Evolutionary conservation across 768 basidiomycete genomes (phyloP).

Genomic region (Stropharia rugosoannulata): DNA sequence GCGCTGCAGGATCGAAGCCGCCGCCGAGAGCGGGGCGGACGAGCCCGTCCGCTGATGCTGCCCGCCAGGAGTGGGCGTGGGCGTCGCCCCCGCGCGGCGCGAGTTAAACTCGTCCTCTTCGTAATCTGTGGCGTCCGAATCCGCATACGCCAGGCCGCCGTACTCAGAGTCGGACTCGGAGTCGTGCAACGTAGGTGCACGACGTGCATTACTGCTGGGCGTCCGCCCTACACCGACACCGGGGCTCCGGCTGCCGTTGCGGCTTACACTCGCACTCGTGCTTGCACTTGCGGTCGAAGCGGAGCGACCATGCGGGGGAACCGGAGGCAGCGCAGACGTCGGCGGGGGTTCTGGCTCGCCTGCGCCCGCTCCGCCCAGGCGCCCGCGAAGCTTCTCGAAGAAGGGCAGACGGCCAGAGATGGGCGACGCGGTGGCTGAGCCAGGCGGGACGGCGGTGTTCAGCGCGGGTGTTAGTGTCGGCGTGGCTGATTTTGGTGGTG

Average conservation of each 20-base stretch:
- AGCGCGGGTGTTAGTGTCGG: conserved; percentile 15
- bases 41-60: not conserved
- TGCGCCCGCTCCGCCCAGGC: not conserved
- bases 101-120: conserved; percentile 26
- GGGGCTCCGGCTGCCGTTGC: not conserved
- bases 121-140: conserved; percentile 37
- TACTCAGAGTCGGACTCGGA: conserved; percentile 51
- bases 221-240: not conserved
- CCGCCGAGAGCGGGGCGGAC: conserved; percentile 11
- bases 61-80: too few relatives aligned
- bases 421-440: conserved; percentile 18
- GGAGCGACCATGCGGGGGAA: too few relatives aligned
- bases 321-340: too few relatives aligned
- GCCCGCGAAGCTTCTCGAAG: conserved; percentile 47
- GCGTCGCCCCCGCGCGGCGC: not conserved
- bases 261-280: too few relatives aligned
- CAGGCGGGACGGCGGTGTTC: conserved; percentile 5
- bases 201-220: not conserved
- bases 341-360: not conserved
- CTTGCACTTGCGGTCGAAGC: too few relatives aligned
- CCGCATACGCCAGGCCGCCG: conserved; percentile 51
- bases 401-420: conserved; percentile 46
- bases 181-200: conserved; percentile 28
- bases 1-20: conserved; percentile 5
- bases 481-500: conserved; percentile 3